phyloP scores from a whole-genome alignment of 2,329 filamentous ascomycete genomes.

The Microcera coccophila region DNA sequence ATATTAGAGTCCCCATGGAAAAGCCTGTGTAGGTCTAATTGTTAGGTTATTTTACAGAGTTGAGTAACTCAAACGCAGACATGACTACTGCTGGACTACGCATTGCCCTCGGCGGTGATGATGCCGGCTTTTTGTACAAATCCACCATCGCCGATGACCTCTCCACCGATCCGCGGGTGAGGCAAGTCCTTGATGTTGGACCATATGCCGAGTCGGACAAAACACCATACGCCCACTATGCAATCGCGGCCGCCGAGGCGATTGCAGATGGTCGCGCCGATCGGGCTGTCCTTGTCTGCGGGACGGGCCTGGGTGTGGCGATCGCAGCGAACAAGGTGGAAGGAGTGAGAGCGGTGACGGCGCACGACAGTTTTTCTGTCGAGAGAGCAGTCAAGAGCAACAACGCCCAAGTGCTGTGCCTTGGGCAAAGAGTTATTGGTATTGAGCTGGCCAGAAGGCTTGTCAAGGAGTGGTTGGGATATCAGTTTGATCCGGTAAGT shows the following conservation, averaged over 20 bases:
- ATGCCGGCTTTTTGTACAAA: constrained; percentile 76
- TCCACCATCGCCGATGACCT: constrained; percentile 71
- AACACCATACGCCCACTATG: constrained; percentile 77
- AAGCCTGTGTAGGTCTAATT: no score
- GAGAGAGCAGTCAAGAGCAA: constrained; percentile 79
- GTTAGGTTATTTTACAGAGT: no score
- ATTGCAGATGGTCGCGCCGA: constrained; percentile 64
- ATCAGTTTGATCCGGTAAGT: constrained; percentile 65
- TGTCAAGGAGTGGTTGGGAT: constrained; percentile 79
- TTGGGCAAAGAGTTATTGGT: constrained; percentile 80
- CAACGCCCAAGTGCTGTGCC: constrained; percentile 81
- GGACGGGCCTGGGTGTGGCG: constrained; percentile 81
- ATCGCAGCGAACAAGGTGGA: constrained; percentile 87
- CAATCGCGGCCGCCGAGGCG: constrained; percentile 65
- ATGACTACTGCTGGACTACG: no score
- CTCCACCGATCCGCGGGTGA: constrained; percentile 61
- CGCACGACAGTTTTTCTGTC: constrained; percentile 81
- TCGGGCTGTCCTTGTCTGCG: constrained; percentile 77
- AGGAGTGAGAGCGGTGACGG: constrained; percentile 81
- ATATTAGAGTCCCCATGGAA: no score
- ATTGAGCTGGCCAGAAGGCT: constrained; percentile 74
- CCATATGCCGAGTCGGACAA: constrained; percentile 64
- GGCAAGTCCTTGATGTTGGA: constrained; percentile 69
- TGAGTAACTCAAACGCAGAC: no score
- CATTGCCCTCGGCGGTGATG: no score